Percentiles rank a stretch among this genome's conserved stretches.
phyloP scores from a whole-genome alignment of 2,329 filamentous ascomycete genomes.

The Periconia macrospinosa region DNA sequence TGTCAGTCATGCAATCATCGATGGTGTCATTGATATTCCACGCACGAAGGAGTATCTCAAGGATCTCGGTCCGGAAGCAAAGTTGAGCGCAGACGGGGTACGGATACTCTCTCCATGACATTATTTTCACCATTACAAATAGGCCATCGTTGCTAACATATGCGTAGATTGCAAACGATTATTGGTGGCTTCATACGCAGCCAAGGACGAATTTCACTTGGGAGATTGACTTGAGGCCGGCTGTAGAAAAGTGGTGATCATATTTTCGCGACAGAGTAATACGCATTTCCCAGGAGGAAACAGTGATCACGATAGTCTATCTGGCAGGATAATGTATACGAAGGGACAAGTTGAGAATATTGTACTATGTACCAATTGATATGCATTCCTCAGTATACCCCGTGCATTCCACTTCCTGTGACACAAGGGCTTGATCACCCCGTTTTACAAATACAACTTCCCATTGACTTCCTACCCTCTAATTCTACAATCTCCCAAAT shows the following conservation, averaged over 20 bases:
- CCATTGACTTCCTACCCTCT: too few relatives aligned
- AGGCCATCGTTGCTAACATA: not conserved
- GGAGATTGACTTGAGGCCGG: slow-evolving; percentile 79
- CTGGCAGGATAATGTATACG: too few relatives aligned
- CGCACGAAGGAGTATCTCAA: slow-evolving; percentile 64
- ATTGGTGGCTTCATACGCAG: slow-evolving; percentile 84
- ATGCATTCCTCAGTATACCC: too few relatives aligned
- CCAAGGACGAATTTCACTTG: slow-evolving; percentile 77
- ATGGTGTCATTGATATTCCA: slow-evolving; percentile 83
- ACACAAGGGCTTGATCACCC: too few relatives aligned
- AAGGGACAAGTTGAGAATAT: too few relatives aligned
- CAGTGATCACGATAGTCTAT: too few relatives aligned
- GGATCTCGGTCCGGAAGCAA: slow-evolving; percentile 61
- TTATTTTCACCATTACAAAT: not conserved
- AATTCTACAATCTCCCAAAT: too few relatives aligned
- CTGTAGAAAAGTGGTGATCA: slow-evolving; percentile 78
- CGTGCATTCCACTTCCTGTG: too few relatives aligned
- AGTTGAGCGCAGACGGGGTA: slow-evolving; percentile 75
- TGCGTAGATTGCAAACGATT: slow-evolving; percentile 78
- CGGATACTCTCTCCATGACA: slow-evolving; percentile 39
- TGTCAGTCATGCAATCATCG: slow-evolving; percentile 79
- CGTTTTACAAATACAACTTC: too few relatives aligned
- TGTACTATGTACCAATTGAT: too few relatives aligned
- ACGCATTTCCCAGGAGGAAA: not conserved
- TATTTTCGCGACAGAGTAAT: not conserved